Conservation (phyloP, 2,329 filamentous ascomycete genomes). For the Aplosporella prunicola region DNA sequence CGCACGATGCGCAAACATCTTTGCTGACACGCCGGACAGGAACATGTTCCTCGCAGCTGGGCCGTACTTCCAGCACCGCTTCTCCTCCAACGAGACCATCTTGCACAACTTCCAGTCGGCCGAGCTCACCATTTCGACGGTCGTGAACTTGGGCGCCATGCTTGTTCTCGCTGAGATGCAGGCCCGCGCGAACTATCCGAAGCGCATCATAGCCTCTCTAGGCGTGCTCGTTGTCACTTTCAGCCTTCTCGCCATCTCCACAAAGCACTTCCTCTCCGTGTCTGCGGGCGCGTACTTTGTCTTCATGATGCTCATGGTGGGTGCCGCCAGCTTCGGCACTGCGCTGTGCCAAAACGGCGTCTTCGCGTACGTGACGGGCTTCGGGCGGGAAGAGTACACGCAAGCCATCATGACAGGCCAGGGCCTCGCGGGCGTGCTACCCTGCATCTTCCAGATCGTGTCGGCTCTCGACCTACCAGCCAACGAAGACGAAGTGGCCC, state of each 20-base stretch:
- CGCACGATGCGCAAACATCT: background rate
- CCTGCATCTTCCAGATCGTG: conserved; percentile 75
- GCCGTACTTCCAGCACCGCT: conserved; percentile 83
- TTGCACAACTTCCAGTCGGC: conserved; percentile 78
- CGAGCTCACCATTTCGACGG: conserved; percentile 75
- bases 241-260: conserved; percentile 69
- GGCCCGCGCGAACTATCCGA: conserved; percentile 73
- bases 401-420: conserved; percentile 96
- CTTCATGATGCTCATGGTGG: conserved; percentile 76
- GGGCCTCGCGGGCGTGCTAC: conserved; percentile 81
- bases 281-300: conserved; percentile 61
- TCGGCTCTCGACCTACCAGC: conserved; percentile 61
- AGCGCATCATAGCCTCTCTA: conserved; percentile 70
- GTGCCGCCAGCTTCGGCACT: conserved; percentile 66
- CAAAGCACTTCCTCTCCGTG: conserved; percentile 53
- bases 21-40: conserved; percentile 44
- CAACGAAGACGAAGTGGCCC: conserved; percentile 27
- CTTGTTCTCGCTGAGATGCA: conserved; percentile 72
- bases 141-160: conserved; percentile 71
- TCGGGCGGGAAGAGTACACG: conserved; percentile 78
- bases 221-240: conserved; percentile 71
- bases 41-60: conserved; percentile 97
- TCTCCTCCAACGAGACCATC: conserved; percentile 60
- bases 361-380: conserved; percentile 82
- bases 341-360: conserved; percentile 88